Conservation (phyloP, 352 stramenopile genomes). For the Phytophthora brassicae region DNA sequence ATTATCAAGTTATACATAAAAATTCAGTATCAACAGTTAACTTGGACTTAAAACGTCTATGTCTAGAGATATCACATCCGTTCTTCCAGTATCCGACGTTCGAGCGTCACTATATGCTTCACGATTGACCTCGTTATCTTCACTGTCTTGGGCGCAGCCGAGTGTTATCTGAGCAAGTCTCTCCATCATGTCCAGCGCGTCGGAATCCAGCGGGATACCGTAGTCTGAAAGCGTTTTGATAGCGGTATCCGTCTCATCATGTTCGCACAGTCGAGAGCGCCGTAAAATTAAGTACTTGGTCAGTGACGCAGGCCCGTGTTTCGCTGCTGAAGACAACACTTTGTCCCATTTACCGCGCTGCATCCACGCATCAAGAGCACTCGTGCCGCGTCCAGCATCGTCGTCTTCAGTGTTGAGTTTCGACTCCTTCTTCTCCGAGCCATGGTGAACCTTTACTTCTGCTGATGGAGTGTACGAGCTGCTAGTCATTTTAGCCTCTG, state of each 20-base stretch:
- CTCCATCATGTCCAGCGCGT: constrained; percentile 58
- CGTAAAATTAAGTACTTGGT: constrained; percentile 88
- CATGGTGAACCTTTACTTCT: constrained; percentile 49
- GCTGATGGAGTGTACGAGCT: constrained; percentile 58
- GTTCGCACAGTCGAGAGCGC: constrained; percentile 66
- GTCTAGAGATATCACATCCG: too few species aligned
- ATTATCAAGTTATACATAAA: too few species aligned
- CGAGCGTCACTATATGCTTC: too few species aligned
- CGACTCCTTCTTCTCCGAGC: constrained; percentile 53
- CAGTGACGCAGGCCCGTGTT: constrained; percentile 72
- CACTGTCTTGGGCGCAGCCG: constrained; percentile 42
- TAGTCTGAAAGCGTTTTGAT: constrained; percentile 81
- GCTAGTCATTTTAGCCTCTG: constrained; percentile 48
- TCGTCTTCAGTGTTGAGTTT: constrained; percentile 51
- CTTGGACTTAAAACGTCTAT: too few species aligned
- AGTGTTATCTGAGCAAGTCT: constrained; percentile 59
- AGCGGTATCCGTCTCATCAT: constrained; percentile 72
- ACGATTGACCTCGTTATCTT: constrained; percentile 43
- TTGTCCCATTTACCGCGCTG: constrained; percentile 94
- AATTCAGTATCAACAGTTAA: too few species aligned
- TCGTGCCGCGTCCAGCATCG: constrained; percentile 42
- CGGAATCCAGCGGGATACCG: constrained; percentile 65
- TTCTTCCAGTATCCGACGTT: too few species aligned
- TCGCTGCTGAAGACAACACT: constrained; percentile 84
- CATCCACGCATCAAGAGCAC: constrained; percentile 90